phyloP scores from a whole-genome alignment of 495 filamentous ascomycete species.

The Aspergillus sclerotiicarbonarius region DNA sequence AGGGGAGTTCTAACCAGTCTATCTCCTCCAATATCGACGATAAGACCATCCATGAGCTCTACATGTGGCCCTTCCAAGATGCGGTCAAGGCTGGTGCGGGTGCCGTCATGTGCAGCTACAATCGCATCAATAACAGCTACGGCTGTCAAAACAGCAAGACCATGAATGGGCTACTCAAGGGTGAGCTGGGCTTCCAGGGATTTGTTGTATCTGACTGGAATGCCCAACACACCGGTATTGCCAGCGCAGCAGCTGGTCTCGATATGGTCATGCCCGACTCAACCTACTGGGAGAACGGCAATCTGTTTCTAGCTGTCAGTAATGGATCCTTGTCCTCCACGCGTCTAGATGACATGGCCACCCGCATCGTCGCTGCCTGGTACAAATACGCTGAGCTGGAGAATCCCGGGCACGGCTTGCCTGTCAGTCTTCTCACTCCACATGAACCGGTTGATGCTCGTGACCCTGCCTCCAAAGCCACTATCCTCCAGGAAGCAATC shows the following conservation, averaged over 20 bases:
- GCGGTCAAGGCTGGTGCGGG: conserved; percentile 1
- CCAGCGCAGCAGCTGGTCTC: conserved; percentile 51
- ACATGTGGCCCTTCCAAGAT: conserved; percentile 6
- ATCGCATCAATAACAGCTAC: conserved; percentile 4
- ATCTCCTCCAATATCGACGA: conserved; percentile 8
- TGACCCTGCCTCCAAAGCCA: conserved; percentile 46
- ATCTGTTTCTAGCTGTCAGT: conserved; percentile 36
- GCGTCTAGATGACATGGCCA: conserved; percentile 56
- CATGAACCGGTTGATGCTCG: conserved; percentile 53
- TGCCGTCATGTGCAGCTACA: conserved; percentile 7
- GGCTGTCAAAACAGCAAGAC: conserved; percentile 5
- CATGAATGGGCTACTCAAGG: conserved; percentile 67
- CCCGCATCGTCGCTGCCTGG: conserved; percentile 41
- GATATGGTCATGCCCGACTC: conserved; percentile 47
- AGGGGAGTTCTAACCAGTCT: background rate
- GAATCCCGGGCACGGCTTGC: conserved; percentile 39
- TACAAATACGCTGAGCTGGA: conserved; percentile 53
- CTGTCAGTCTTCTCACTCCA: conserved; percentile 61
- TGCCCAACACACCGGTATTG: conserved; percentile 53
- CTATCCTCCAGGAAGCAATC: conserved; percentile 53
- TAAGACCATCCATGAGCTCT: conserved; percentile 2
- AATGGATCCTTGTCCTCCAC: conserved; percentile 41
- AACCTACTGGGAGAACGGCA: conserved; percentile 47
- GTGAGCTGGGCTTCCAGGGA: conserved; percentile 77
- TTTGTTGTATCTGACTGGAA: conserved; percentile 61